A percentile compares a stretch with the other conserved stretches of the same genome.
Conservation (phyloP, 345 rosid species). For the Eucalyptus tenuipes region DNA sequence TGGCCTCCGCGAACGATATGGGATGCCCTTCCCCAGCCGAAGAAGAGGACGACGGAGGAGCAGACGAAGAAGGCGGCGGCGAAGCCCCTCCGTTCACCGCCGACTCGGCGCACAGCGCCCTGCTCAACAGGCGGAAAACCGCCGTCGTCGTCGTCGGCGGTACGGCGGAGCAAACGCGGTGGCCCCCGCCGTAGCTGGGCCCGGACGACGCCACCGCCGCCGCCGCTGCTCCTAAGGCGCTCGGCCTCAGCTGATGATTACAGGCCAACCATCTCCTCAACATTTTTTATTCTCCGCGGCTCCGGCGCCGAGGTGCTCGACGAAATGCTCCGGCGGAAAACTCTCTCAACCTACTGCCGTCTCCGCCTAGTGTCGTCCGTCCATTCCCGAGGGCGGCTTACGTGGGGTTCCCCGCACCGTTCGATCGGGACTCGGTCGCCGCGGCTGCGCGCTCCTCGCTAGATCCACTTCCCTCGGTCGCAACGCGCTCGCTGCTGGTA, state of each 20-base stretch:
- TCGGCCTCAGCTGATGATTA: background rate
- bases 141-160: background rate
- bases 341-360: background rate
- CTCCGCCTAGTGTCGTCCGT: background rate
- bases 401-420: background rate
- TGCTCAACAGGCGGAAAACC: background rate
- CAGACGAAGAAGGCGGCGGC: background rate
- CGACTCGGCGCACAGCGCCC: background rate
- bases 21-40: background rate
- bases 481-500: background rate
- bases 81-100: background rate
- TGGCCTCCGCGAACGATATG: slow-evolving; percentile 48
- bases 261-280: background rate
- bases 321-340: background rate
- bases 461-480: background rate
- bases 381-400: background rate
- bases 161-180: background rate
- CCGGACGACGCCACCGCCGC: background rate
- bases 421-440: background rate
- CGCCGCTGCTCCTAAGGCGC: background rate
- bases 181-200: background rate
- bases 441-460: background rate
- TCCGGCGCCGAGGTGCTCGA: background rate
- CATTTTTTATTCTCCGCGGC: background rate
- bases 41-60: background rate